Evolutionary conservation across 1,284 basidiomycete genomes (phyloP).

Genomic region (Erythrobasidium hasegawianum): DNA sequence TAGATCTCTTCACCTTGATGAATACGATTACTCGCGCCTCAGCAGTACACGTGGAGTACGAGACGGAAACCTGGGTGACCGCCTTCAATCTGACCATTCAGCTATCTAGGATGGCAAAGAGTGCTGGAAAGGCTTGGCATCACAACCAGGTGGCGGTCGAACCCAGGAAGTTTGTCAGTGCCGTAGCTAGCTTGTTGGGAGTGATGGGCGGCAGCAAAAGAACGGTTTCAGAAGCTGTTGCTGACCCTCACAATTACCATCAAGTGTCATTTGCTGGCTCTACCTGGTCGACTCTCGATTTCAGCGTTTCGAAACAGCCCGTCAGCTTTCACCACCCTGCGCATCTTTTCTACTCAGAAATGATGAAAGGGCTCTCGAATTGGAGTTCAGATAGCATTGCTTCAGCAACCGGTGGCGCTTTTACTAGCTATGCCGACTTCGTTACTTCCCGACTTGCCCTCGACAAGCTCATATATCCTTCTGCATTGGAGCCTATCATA

Average conservation of each 20-base stretch:
- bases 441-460: not conserved
- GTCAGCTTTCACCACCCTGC: conserved; percentile 93
- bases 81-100: conserved; percentile 89
- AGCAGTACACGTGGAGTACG: conserved; percentile 82
- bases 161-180: not conserved
- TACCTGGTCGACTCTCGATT: conserved; percentile 64
- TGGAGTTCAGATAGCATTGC: conserved; percentile 1
- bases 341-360: conserved; percentile 86
- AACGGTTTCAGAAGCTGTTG: not conserved
- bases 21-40: conserved; percentile 82
- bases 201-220: not conserved
- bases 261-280: conserved; percentile 61
- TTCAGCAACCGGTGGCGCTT: not conserved
- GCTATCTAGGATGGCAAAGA: conserved; percentile 77
- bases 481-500: conserved; percentile 9
- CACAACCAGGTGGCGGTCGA: not conserved
- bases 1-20: conserved; percentile 81
- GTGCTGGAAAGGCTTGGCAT: conserved; percentile 72
- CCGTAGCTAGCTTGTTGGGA: not conserved
- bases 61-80: conserved; percentile 88
- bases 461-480: not conserved
- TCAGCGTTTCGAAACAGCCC: conserved; percentile 72
- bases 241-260: conserved; percentile 50
- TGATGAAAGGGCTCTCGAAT: conserved; percentile 59
- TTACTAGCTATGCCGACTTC: conserved; percentile 2